Evolutionary conservation across 257 asterid genomes (phyloP).

Genomic region (Hygrophila difformis): DNA sequence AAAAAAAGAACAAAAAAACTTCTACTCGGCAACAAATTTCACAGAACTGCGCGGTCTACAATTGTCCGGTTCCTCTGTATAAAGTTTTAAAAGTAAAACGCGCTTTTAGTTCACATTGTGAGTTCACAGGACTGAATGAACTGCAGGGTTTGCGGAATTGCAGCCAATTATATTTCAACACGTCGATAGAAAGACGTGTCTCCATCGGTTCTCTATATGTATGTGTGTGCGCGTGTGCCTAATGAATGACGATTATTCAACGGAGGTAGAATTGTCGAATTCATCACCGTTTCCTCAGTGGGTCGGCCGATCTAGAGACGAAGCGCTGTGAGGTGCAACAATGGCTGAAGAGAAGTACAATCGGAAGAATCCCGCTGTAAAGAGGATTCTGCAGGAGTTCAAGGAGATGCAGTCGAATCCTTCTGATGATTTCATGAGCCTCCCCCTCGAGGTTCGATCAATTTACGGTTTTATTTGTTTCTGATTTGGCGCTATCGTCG

Average conservation of each 20-base stretch:
- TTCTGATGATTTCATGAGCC: conserved; percentile 90
- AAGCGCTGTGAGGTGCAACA: conserved; percentile 1
- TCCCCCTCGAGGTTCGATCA: conserved; percentile 66
- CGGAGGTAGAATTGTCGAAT: neutral
- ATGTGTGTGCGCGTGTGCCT: too few species aligned
- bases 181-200: conserved; percentile 17
- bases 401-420: conserved; percentile 95
- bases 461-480: neutral
- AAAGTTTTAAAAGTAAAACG: too few species aligned
- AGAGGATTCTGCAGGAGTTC: conserved; percentile 89
- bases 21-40: too few species aligned
- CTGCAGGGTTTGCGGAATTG: neutral
- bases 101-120: conserved; percentile 12
- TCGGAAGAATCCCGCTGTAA: conserved; percentile 81
- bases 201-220: conserved; percentile 5
- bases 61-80: too few species aligned
- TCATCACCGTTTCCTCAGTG: conserved; percentile 13
- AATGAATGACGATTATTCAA: neutral
- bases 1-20: too few species aligned
- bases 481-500: too few species aligned
- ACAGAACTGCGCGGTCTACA: too few species aligned
- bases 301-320: conserved; percentile 22
- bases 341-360: conserved; percentile 87
- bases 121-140: neutral
- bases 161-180: conserved; percentile 3